Evolutionary conservation across 1,284 basidiomycete genomes (phyloP), one percentile per base, ranked within the genome.

Genomic region (Singerocomus inundabilis): DNA sequence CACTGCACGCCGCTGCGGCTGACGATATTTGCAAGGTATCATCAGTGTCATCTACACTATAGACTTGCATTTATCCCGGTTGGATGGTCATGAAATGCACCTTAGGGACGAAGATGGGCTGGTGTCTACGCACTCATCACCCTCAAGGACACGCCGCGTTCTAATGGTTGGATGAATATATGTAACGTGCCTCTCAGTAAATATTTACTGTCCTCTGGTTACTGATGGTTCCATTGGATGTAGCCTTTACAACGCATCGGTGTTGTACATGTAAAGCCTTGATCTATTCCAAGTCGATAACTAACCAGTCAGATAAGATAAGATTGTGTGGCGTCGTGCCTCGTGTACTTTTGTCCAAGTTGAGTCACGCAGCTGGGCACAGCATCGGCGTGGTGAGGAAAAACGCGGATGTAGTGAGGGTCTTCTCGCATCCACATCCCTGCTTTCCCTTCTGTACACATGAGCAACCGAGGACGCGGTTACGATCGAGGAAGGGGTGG

Each of bases 401-500:
- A 42, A 44, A 49, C 38, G 43, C 34, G 44, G 32, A 38, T 12
- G 18, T 1, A 33, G 11, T 31, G 12, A 30, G 44, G 31, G 3
- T 16, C 24, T 13, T 32, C 35, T 46, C 24, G 2, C 41, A 29
- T 36, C 36, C 41, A 21, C 41, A 29, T 24, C 29, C 31, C 18
- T 39, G 13, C 49, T 13, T 40, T 49, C 34, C 13, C 16, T 15
- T n/a, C 24, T 4, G 21, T n/a, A 37, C 43, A 37, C 10, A 69
- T 70, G 68, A 61, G 60, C 49, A 61, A 63, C 51, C 60, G 73
- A 57, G 64, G 63, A 15, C 65, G 64, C 33, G 66, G 64, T 44
- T 63, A 42, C 30, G 67, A 69, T 39, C 55, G 61, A 40, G 68
- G 64, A 44, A 61, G 69, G 48, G 71, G 66, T n/a, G 57, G 69